Evolutionary conservation across 768 basidiomycete species (phyloP).

Genomic region (Pisolithus orientalis): DNA sequence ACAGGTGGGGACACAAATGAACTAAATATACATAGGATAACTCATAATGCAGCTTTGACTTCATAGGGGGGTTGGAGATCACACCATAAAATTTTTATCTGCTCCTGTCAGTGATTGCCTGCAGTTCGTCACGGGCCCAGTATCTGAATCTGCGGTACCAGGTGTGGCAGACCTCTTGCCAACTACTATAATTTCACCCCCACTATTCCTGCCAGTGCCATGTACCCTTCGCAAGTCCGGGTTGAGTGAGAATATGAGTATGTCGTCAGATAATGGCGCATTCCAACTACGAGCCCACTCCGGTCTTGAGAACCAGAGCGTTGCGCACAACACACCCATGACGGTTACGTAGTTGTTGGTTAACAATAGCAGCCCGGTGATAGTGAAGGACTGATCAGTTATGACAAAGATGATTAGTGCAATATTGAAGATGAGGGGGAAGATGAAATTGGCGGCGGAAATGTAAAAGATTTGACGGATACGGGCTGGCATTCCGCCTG

Average conservation of each 20-base stretch:
- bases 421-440: slow-evolving; percentile 29
- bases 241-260: not conserved
- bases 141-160: not conserved
- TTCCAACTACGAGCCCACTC: not conserved
- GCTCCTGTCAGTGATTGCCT: not conserved
- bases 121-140: not conserved
- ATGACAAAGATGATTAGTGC: slow-evolving; percentile 7
- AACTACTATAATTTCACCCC: no score
- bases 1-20: no score
- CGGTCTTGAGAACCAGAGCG: no score
- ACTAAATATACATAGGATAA: no score
- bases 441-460: slow-evolving; percentile 31
- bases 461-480: slow-evolving; percentile 25
- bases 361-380: slow-evolving; percentile 1
- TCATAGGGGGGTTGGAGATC: no score
- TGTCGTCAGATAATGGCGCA: not conserved
- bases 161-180: not conserved
- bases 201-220: no score
- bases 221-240: not conserved
- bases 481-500: slow-evolving; percentile 12
- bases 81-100: no score
- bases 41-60: no score
- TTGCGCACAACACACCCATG: no score
- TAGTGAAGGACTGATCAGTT: not conserved
- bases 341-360: not conserved